Base-by-base conservation (phyloP, 495 filamentous ascomycete species). In the Annulohypoxylon nitens region DNA sequence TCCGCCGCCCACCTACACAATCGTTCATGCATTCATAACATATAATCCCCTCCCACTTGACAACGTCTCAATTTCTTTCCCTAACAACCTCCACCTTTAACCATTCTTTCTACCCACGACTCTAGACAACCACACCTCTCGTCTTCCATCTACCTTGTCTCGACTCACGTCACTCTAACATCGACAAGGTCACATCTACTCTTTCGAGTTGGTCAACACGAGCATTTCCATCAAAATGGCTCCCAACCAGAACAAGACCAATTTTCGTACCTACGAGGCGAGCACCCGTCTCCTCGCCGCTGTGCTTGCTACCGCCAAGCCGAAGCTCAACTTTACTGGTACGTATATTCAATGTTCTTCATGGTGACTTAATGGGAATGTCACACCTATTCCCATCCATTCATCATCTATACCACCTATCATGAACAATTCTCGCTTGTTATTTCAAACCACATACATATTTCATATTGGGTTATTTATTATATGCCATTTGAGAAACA, bases 261-360 rank as follows among this genome's bases (percentile, higher is more conserved):
- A 86, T 59, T 88, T 86, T 75, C 82, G 80, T 36, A 81, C 76
- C 12, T 85, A 83, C 71, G 86, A 88, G 74, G 75, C 81, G 0
- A 81, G 81, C 65, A 76, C 79, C 6, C 84, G 87, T 33, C 81
- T 88, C 4, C 76, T 88, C 0, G 83, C 84, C 3, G 87, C 87
- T 3, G 69, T 88, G n/a, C 60, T 88, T 1, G 86, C 84, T 0
- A 79, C 85, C 18, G 67, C 67, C 43, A 78, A 80, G 2, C 54
- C 82, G 0, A 82, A 81, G 53, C 78, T 87, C 0, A 82, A 88
- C 61, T 88, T 83, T 76, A 78, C 78, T 37, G 83, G 87, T 88
- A 81, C 78, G 85, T 76, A 14, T 61, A 30, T 23, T 30, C 18
- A 36, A 12, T 39, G 57, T 57, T 59, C 16, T 30, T 43, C 33